Conservation (phyloP, 2,329 filamentous ascomycete genomes). For the Colletotrichum viniferum region DNA sequence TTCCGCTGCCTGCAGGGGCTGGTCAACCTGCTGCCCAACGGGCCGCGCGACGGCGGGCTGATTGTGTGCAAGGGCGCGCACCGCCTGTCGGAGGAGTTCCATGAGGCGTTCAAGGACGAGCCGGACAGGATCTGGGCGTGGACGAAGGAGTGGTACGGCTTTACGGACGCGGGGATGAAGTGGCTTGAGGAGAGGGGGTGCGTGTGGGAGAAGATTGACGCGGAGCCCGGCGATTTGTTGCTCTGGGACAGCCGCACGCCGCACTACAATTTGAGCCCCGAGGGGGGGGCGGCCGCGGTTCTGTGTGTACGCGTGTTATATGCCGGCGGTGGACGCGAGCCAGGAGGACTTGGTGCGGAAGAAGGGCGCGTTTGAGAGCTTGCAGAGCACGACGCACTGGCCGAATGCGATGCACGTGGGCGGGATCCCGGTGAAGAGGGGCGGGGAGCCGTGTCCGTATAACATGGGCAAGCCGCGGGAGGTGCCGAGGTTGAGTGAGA, state of each 20-base stretch:
- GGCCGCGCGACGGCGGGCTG: not conserved
- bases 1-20: conserved; percentile 3
- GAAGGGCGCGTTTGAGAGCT: conserved; percentile 26
- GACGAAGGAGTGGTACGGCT: conserved; percentile 22
- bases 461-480: conserved; percentile 23
- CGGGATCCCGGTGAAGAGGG: not conserved
- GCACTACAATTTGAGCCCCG: conserved; percentile 16
- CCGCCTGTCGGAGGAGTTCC: conserved; percentile 22
- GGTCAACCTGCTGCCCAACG: not conserved
- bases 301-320: conserved; percentile 25
- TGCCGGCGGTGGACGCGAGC: conserved; percentile 22
- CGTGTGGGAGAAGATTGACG: conserved; percentile 29
- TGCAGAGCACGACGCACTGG: conserved; percentile 32
- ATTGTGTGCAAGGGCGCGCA: conserved; percentile 9
- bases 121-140: conserved; percentile 28
- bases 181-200: conserved; percentile 23
- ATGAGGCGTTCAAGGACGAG: conserved; percentile 4
- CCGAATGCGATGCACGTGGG: conserved; percentile 25
- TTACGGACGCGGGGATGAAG: conserved; percentile 16
- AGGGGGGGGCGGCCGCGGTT: conserved; percentile 24
- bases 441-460: not conserved
- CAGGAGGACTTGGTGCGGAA: conserved; percentile 24
- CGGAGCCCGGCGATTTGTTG: conserved; percentile 38
- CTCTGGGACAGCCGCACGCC: conserved; percentile 33
- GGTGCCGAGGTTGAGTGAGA: conserved; percentile 25